A percentile compares a stretch with the other conserved stretches of the same genome.
Conservation (phyloP, 1,284 basidiomycete genomes). For the Paramarasmius palmivorus region DNA sequence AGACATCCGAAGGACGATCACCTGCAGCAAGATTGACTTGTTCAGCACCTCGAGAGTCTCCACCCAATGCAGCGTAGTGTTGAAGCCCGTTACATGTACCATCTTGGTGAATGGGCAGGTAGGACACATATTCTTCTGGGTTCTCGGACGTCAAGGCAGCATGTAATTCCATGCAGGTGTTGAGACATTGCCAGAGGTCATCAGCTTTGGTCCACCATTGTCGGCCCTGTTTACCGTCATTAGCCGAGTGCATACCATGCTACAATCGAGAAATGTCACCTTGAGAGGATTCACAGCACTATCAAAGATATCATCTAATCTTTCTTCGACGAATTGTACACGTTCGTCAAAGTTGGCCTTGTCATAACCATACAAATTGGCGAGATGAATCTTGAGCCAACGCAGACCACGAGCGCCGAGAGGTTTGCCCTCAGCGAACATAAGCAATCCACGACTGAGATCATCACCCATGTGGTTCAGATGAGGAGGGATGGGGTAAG, state of each 20-base stretch:
- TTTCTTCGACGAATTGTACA: conserved; percentile 75
- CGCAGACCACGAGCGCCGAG: conserved; percentile 80
- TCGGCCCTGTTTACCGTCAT: conserved; percentile 44
- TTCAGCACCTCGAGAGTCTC: conserved; percentile 85
- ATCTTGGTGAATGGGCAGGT: conserved; percentile 95
- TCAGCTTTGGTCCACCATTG: conserved; percentile 93
- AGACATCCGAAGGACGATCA: conserved; percentile 93
- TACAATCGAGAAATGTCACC: conserved; percentile 37
- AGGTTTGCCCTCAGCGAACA: conserved; percentile 81
- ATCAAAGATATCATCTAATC: conserved; percentile 80
- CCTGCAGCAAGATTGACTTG: conserved; percentile 92
- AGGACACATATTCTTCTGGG: conserved; percentile 71
- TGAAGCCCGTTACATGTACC: conserved; percentile 99
- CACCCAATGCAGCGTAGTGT: conserved; percentile 97
- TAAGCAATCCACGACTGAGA: conserved; percentile 86
- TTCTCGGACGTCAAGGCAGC: conserved; percentile 77
- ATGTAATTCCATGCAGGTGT: conserved; percentile 86
- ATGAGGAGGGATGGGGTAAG: conserved; percentile 96
- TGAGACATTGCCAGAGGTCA: conserved; percentile 97
- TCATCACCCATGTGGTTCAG: conserved; percentile 97
- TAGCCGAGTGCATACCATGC: background rate
- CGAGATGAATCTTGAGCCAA: conserved; percentile 92
- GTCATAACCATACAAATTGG: conserved; percentile 93
- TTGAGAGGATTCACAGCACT: conserved; percentile 84
- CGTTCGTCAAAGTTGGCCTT: conserved; percentile 95